A percentile compares a stretch with the other conserved stretches of the same genome.
Conservation (phyloP, 805 yeast genomes). For the Lachancea cidri region DNA sequence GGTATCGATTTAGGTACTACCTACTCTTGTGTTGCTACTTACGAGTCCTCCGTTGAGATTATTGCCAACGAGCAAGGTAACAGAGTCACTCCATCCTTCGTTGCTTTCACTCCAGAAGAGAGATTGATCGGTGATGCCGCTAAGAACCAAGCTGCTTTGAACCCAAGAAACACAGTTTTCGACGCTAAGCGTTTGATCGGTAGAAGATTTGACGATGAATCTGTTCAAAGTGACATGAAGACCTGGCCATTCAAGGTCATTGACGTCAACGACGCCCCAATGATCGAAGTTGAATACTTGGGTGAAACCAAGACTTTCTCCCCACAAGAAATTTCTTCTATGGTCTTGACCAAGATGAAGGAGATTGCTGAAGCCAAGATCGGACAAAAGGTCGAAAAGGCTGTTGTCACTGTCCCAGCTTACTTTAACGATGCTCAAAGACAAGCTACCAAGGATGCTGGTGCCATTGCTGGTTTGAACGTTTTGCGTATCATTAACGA, state of each 20-base stretch:
- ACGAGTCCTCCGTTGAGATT: conserved; percentile 71
- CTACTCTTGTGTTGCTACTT: conserved; percentile 73
- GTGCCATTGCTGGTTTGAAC: conserved; percentile 75
- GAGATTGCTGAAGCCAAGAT: conserved; percentile 74
- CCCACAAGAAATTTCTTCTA: conserved; percentile 71
- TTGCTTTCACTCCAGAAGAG: conserved; percentile 73
- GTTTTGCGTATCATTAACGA: conserved; percentile 73
- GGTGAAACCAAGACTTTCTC: conserved; percentile 66
- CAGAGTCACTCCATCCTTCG: conserved; percentile 80
- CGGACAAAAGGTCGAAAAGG: conserved; percentile 66
- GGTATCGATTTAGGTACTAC: conserved; percentile 98
- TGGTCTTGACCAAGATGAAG: conserved; percentile 79
- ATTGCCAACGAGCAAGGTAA: conserved; percentile 83
- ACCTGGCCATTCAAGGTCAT: conserved; percentile 79
- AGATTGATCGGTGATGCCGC: conserved; percentile 82
- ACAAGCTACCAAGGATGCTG: conserved; percentile 80
- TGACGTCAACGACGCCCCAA: conserved; percentile 61
- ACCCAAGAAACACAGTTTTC: conserved; percentile 71
- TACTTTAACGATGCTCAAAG: conserved; percentile 76
- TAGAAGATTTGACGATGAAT: conserved; percentile 68
- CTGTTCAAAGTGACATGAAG: conserved; percentile 86
- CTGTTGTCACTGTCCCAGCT: conserved; percentile 77
- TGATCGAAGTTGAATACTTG: conserved; percentile 63
- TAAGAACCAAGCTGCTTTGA: conserved; percentile 77
- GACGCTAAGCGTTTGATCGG: conserved; percentile 83